Evolutionary conservation across 2,329 filamentous ascomycete genomes (phyloP), one percentile per base, ranked within the genome.

Genomic region (Fusarium algeriense): DNA sequence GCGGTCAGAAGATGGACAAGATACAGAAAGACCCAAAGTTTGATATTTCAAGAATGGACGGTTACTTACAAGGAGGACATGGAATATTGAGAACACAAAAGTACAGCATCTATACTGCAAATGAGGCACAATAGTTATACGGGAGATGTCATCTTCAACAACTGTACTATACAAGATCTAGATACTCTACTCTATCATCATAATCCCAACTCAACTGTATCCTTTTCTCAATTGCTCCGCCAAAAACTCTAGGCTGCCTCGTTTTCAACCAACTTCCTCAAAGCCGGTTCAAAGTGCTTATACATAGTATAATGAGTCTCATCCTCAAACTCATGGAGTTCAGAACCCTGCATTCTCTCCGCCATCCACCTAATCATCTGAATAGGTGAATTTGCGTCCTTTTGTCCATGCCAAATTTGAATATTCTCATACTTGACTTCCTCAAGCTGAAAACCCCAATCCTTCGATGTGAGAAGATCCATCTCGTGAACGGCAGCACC

Each of bases 331-430:
- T 82, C 81, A 4, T 70, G 67, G 13, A 83, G 64, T 6, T 66
- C 67, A 7, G 73, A 73, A 37, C 82, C 73, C 5, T 79, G 80
- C 34, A 85, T 50, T 15, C 73, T 71, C 30, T 80, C 73, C 2
- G 80, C 79, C 75, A 83, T 77, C 54, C 80, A 82, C n/a, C 80
- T 75, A 7, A 81, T 76, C 74, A 78, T 77, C 23, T 59, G 61
- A 13, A 81, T 73, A 3, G 80, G 80, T 3, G 77, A 75, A 41
- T 81, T 79, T 14, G 28, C 56, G 34, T 82, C 80, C 20, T 75
- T 66, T 3, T 61, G 67, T 3, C 81, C 80, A 52, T 82, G 79
- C 78, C 80, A 82, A 9, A 79, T 76, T 26, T 70, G 60, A 37
- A 82, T 58, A 8, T 66, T 60, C 11, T 73, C 68, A 44, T 71